Percentiles rank a stretch among this genome's conserved stretches.
Evolutionary conservation across 305 asterid genomes (phyloP).

Genomic region (Fraxinus angustifolia): DNA sequence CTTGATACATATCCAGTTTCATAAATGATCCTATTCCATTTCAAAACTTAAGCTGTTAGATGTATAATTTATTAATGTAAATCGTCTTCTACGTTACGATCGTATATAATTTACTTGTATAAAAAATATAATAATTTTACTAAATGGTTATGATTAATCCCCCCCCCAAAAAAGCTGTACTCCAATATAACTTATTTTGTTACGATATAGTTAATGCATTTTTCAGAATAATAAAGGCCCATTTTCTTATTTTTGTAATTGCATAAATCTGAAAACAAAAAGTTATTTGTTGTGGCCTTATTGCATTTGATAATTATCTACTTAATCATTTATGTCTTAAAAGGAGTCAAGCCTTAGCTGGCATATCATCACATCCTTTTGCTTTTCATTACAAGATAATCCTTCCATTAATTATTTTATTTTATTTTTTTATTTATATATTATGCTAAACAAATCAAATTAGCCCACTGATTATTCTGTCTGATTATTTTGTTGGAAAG

Average conservation of each 20-base stretch:
- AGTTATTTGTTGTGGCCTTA: not conserved
- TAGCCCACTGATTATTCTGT: not conserved
- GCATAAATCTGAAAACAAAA: not conserved
- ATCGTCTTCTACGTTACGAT: not conserved
- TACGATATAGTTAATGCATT: not conserved
- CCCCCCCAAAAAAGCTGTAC: not conserved
- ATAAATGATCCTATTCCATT: not conserved
- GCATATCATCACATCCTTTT: conserved; percentile 23
- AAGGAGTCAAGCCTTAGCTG: conserved; percentile 26
- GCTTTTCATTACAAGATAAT: conserved; percentile 25
- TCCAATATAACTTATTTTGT: not conserved
- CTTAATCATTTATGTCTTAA: conserved; percentile 8
- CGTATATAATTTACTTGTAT: not conserved
- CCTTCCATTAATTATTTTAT: conserved; percentile 6
- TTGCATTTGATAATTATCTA: not conserved
- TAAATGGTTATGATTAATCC: not conserved
- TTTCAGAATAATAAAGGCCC: not conserved
- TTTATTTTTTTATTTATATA: conserved; percentile 6
- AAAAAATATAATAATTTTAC: not conserved
- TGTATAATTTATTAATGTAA: too few relatives aligned
- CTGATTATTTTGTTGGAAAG: not conserved
- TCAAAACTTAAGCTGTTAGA: not conserved
- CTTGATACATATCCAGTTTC: not conserved
- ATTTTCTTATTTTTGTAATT: not conserved
- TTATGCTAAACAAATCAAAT: not conserved